Evolutionary conservation across 2,329 filamentous ascomycete genomes (phyloP), one percentile per base, ranked within the genome.

Genomic region (Leptographium wingfieldii): DNA sequence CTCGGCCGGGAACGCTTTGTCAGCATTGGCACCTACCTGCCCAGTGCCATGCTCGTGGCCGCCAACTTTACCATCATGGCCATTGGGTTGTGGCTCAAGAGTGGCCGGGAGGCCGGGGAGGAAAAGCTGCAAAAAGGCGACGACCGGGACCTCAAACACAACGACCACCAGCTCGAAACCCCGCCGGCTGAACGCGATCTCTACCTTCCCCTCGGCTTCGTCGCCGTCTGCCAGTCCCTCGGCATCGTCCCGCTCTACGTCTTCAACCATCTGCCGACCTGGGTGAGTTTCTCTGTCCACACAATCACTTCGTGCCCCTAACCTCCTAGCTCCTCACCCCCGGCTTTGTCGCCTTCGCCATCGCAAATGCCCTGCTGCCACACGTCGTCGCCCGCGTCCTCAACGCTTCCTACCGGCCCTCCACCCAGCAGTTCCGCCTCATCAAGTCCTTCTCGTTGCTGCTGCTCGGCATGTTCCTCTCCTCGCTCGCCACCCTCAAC

Each of bases 1-100:
- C 91, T 97, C 83, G 87, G 95, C 66, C 83, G 86, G 35, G 89
- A 94, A 67, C 85, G 92, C 12, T 99, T 99, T 70, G 94, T 97
- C 66, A 97, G 92, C 73, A 99, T 99, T 64, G 94, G 94, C 19
- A 99, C 92, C 1, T 99, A 99, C 69, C 80, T 99, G 3, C 94
- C 94, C 0, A 95, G 90, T 66, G 94, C 94, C n/a, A 99, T 99
- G 94, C 75, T 97, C 57, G 81, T 99, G 60, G 94, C 94, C 2
- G 88, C 86, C 52, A 96, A 92, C 71, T 97, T 97, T 69, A 96
- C 89, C 35, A 92, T 99, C 70, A 95, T 92, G 78, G 90, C 92
- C 5, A 92, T 97, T 66, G 86, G 86, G 19, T 77, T 96, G n/a
- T 99, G 94, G 94, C 80, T 96, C 19, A 85, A 88, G 71, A 96